Conservation (phyloP, 163 green algal species). For the Trebouxia gelatinosa region DNA sequence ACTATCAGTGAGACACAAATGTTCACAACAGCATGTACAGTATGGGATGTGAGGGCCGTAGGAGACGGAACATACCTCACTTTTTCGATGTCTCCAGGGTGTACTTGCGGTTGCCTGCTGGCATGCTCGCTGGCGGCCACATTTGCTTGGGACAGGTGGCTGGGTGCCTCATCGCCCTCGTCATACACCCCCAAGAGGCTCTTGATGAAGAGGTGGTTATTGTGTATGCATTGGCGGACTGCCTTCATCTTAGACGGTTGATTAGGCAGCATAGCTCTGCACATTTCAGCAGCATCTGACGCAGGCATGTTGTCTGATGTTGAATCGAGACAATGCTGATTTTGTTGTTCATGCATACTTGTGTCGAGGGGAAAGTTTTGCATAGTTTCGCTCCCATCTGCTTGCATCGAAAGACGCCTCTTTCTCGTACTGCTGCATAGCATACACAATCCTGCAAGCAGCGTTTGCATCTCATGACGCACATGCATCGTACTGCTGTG, state of each 20-base stretch:
- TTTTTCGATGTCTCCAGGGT: constrained; percentile 45
- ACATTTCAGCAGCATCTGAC: background rate
- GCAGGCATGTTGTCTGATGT: background rate
- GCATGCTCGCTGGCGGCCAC: constrained; percentile 27
- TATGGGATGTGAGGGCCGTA: background rate
- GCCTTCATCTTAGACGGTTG: constrained; percentile 47
- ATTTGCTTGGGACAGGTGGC: constrained; percentile 18
- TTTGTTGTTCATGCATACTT: constrained; percentile 14
- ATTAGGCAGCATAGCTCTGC: constrained; percentile 32
- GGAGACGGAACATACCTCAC: constrained; percentile 24
- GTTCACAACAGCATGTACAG: background rate
- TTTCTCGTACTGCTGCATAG: constrained; percentile 59
- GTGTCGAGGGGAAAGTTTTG: constrained; percentile 47
- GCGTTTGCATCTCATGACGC: too few species aligned
- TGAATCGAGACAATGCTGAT: background rate
- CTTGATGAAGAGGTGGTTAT: constrained; percentile 70
- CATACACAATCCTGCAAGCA: constrained; percentile 61
- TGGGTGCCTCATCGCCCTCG: background rate
- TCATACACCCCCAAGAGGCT: constrained; percentile 52
- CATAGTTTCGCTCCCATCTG: constrained; percentile 73
- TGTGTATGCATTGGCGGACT: constrained; percentile 46
- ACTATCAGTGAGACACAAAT: background rate
- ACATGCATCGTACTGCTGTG: background rate
- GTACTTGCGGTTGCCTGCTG: background rate
- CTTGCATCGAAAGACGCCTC: constrained; percentile 60